Evolutionary conservation across 768 basidiomycete species (phyloP).

Genomic region (Amyloporia xantha): DNA sequence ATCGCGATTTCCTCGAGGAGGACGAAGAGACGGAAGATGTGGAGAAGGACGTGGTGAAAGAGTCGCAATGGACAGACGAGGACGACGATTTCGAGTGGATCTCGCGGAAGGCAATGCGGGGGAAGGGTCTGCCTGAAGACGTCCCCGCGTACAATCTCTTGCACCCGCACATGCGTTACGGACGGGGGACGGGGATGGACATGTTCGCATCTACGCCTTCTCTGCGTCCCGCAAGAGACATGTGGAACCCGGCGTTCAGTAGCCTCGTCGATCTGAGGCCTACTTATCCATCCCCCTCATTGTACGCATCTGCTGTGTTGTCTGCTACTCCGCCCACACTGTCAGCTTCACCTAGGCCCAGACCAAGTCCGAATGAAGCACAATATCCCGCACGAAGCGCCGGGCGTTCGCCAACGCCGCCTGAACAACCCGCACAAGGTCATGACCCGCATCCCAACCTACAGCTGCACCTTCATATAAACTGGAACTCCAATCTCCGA

Average conservation of each 20-base stretch:
- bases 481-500: slow-evolving; percentile 84
- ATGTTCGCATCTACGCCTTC: slow-evolving; percentile 51
- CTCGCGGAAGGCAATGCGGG: slow-evolving; percentile 49
- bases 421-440: background rate
- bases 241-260: slow-evolving; percentile 27
- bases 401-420: background rate
- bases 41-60: slow-evolving; percentile 13
- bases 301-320: slow-evolving; percentile 21
- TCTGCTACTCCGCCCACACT: slow-evolving; percentile 7
- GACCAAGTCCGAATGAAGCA: background rate
- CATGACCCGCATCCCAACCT: slow-evolving; percentile 52
- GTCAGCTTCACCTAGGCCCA: background rate
- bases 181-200: slow-evolving; percentile 47
- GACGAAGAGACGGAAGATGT: slow-evolving; percentile 44
- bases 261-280: slow-evolving; percentile 22
- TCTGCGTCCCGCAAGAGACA: slow-evolving; percentile 37
- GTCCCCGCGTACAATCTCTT: slow-evolving; percentile 61
- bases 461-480: slow-evolving; percentile 81
- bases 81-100: slow-evolving; percentile 86
- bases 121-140: slow-evolving; percentile 43
- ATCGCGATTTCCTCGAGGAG: slow-evolving; percentile 89
- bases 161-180: slow-evolving; percentile 69
- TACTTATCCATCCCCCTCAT: slow-evolving; percentile 19
- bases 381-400: background rate
- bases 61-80: slow-evolving; percentile 27